Conservation (phyloP, 129 eudicot species). For the Flaveria sonorensis region DNA sequence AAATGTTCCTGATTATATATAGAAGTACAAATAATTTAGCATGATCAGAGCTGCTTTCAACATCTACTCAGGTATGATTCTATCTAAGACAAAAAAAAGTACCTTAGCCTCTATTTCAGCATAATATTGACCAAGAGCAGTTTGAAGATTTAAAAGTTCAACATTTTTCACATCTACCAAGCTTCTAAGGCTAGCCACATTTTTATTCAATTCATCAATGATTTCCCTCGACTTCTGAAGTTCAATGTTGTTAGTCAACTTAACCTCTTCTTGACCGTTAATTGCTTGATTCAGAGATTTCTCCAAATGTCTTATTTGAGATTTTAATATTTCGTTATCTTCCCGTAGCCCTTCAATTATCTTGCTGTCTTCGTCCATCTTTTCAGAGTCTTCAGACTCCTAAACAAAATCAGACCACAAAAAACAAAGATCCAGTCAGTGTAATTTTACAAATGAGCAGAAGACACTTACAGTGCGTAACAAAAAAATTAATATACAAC, state of each 20-base stretch:
- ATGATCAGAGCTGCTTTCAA: constrained; percentile 15
- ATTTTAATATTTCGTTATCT: constrained; percentile 60
- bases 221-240: constrained; percentile 73
- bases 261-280: constrained; percentile 71
- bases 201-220: constrained; percentile 72
- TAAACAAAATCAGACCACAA: constrained; percentile 43
- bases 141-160: constrained; percentile 87
- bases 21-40: constrained; percentile 18
- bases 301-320: constrained; percentile 72
- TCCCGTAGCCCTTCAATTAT: constrained; percentile 78
- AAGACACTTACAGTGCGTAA: constrained; percentile 14
- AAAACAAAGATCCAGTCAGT: constrained; percentile 26
- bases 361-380: constrained; percentile 98
- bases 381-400: constrained; percentile 98
- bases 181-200: constrained; percentile 54
- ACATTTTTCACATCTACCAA: constrained; percentile 75
- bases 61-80: constrained; percentile 8
- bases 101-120: constrained; percentile 99
- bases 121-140: constrained; percentile 97
- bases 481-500: constrained; percentile 2
- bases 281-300: constrained; percentile 76
- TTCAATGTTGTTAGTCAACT: constrained; percentile 52
- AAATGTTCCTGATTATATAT: constrained; percentile 64
- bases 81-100: constrained; percentile 7
- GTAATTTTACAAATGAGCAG: constrained; percentile 12